phyloP scores from a whole-genome alignment of 345 rosid species.

The Pistacia integerrima region DNA sequence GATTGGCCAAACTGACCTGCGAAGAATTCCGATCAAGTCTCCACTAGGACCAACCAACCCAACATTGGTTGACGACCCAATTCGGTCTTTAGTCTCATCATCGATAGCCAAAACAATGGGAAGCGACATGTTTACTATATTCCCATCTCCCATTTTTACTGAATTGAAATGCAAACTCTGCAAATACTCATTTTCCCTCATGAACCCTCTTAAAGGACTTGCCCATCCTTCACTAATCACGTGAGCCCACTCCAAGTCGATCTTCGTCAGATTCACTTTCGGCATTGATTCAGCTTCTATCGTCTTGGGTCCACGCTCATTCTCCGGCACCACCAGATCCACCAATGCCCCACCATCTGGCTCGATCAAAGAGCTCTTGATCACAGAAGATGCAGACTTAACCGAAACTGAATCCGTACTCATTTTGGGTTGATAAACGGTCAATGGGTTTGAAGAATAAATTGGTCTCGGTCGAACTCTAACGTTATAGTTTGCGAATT shows the following conservation, averaged over 20 bases:
- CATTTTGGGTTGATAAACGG: constrained; percentile 21
- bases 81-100: constrained; percentile 65
- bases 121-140: constrained; percentile 83
- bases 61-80: constrained; percentile 61
- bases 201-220: constrained; percentile 89
- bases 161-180: constrained; percentile 92
- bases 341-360: constrained; percentile 89
- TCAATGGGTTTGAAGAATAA: constrained; percentile 41
- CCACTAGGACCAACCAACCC: constrained; percentile 65
- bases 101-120: constrained; percentile 95
- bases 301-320: constrained; percentile 47
- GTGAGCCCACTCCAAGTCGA: constrained; percentile 95
- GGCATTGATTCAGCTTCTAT: constrained; percentile 68
- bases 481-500: constrained; percentile 10
- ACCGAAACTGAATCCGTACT: constrained; percentile 21
- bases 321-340: constrained; percentile 67
- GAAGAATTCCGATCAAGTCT: constrained; percentile 64
- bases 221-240: constrained; percentile 97
- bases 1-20: constrained; percentile 44
- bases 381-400: constrained; percentile 22
- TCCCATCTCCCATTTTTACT: constrained; percentile 57
- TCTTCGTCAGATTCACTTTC: constrained; percentile 59
- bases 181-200: constrained; percentile 89
- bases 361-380: constrained; percentile 78
- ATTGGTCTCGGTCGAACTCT: constrained; percentile 34